Conservation (phyloP, 2,329 filamentous ascomycete genomes). For the Talaromyces verruculosus region DNA sequence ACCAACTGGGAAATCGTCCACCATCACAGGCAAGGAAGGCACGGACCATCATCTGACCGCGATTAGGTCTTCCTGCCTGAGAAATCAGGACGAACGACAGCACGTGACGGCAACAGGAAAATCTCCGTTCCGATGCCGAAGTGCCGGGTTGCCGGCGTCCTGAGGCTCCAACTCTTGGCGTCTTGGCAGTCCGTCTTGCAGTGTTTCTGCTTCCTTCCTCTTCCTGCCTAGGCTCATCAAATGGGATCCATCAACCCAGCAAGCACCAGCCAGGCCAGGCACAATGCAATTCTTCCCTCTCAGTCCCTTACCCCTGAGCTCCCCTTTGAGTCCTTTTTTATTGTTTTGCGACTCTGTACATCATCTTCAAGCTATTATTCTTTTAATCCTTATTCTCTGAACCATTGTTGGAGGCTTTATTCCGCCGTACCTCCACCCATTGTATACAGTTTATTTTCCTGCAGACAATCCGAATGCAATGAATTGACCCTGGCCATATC, state of each 20-base stretch:
- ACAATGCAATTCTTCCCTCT: slow-evolving; percentile 1
- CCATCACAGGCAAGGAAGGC: slow-evolving; percentile 5
- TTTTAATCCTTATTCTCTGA: not conserved
- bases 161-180: not conserved
- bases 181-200: not conserved
- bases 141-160: not conserved
- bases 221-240: slow-evolving; percentile 1
- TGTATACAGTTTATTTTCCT: not conserved
- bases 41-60: slow-evolving; percentile 4
- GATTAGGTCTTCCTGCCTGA: not conserved
- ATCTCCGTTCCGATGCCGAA: not conserved
- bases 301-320: not conserved
- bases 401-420: not conserved
- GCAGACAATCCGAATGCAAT: slow-evolving; percentile 11
- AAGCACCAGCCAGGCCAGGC: not conserved
- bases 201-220: not conserved
- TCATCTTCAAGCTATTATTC: not conserved
- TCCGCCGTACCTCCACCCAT: not conserved
- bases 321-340: not conserved
- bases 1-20: slow-evolving; percentile 11
- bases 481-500: slow-evolving; percentile 7
- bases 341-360: slow-evolving; percentile 1
- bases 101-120: slow-evolving; percentile 11
- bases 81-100: not conserved
- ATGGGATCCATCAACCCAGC: not conserved